Conservation (phyloP, 2,329 filamentous ascomycete genomes). For the Nigrospora sphaerica region DNA sequence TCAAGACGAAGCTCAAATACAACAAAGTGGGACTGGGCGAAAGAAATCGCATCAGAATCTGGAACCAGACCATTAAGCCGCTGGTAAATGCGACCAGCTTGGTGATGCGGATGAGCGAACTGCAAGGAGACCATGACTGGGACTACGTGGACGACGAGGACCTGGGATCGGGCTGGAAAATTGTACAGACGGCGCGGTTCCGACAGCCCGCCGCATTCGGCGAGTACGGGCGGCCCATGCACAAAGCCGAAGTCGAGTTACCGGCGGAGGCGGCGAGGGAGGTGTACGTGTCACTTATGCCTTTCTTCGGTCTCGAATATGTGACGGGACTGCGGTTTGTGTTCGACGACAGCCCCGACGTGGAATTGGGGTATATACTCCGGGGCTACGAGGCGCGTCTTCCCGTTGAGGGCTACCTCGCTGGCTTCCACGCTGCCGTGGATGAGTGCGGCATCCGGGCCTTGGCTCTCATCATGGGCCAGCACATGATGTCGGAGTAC, state of each 20-base stretch:
- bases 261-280: conserved; percentile 6
- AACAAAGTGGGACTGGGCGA: conserved; percentile 13
- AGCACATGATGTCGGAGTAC: conserved; percentile 10
- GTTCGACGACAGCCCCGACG: conserved; percentile 6
- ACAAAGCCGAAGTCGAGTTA: conserved; percentile 10
- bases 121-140: conserved; percentile 8
- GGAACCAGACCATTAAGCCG: conserved; percentile 13
- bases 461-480: conserved; percentile 9
- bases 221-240: conserved; percentile 5
- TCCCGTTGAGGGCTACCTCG: conserved; percentile 7
- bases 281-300: conserved; percentile 12
- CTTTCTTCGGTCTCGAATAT: conserved; percentile 12
- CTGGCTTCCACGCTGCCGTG: conserved; percentile 12
- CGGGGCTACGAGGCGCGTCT: conserved; percentile 8
- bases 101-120: conserved; percentile 7
- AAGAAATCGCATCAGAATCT: conserved; percentile 14
- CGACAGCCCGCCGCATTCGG: conserved; percentile 7
- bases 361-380: conserved; percentile 14
- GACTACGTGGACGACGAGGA: background rate
- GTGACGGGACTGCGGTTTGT: conserved; percentile 14
- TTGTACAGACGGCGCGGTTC: conserved; percentile 5
- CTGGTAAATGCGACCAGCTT: conserved; percentile 9
- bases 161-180: conserved; percentile 5
- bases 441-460: conserved; percentile 13
- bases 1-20: conserved; percentile 6